Evolutionary conservation across 148 eudicot genomes (phyloP), one percentile per base, ranked within the genome.

Genomic region (Mesembryanthemum crystallinum): DNA sequence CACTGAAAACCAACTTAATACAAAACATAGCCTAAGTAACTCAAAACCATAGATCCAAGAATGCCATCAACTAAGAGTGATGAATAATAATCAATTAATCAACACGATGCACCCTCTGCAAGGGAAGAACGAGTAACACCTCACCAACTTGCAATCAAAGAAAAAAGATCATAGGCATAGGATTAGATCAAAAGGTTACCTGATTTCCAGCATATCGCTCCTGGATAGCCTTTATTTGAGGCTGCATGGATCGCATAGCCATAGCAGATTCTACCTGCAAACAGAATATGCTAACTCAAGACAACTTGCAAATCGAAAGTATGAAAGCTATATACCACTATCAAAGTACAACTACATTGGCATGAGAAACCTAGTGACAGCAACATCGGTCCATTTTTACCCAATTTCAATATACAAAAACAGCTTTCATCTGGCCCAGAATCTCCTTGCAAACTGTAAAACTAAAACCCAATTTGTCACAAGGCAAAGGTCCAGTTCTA

Each of bases 151-250:
- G 47, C 55, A 7, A 30, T 20, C 15, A 51, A 30, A 64, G 71
- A 55, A 28, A 59, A 28, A 61, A 23, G 27, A 45, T 24, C 25
- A 73, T 0, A 39, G 42, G 17, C 1, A 7, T 32, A 18, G 18
- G 63, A 58, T 54, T 23, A 45, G 20, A 62, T 43, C 54, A 72
- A 15, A 70, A 27, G 20, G 69, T 79, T 84, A 94, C 98, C 97
- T 92, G 96, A 83, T 95, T 94, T 80, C 97, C 98, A 74, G 98
- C 96, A 78, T 90, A 92, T 65, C 87, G 89, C 80, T 95, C 77
- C 85, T 95, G 96, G 77, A 95, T 89, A 85, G 92, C 97, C 86
- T 95, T 95, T 73, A 95, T 88, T 75, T 95, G 97, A 83, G 98
- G 98, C 83, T 90, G 90, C 87, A 95, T 64, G 35, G 98, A 95